Conservation (phyloP, 140 eudicot genomes). For the Stevia rebaudiana region DNA sequence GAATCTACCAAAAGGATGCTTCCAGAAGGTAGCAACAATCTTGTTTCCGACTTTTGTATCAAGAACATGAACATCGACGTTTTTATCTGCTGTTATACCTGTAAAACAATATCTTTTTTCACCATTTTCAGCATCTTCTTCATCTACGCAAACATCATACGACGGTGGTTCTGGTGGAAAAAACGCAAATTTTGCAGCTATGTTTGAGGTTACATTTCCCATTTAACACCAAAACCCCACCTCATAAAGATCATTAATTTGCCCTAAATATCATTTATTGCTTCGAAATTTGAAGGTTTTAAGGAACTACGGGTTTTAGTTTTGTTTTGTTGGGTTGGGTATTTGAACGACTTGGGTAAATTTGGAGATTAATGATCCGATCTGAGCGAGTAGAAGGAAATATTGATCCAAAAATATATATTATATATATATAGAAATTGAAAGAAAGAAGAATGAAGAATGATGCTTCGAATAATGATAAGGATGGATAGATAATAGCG, state of each 20-base stretch:
- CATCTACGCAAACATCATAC: constrained; percentile 60
- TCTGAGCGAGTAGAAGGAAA: constrained; percentile 15
- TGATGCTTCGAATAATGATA: constrained; percentile 17
- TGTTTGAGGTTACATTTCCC: constrained; percentile 91
- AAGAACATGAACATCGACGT: constrained; percentile 58
- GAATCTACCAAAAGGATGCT: constrained; percentile 56
- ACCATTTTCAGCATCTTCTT: constrained; percentile 35
- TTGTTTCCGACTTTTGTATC: constrained; percentile 62
- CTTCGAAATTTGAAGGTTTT: background rate
- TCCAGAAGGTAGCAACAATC: constrained; percentile 72
- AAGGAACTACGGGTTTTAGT: background rate
- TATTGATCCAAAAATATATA: background rate
- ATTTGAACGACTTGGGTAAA: constrained; percentile 10
- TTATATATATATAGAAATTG: background rate
- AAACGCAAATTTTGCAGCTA: constrained; percentile 89
- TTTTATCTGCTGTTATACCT: constrained; percentile 69
- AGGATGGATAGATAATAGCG: constrained; percentile 27
- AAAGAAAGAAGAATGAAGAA: constrained; percentile 21
- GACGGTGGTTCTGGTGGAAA: constrained; percentile 95
- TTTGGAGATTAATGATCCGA: constrained; percentile 20
- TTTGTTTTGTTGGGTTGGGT: constrained; percentile 9
- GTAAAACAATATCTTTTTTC: constrained; percentile 39
- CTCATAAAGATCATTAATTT: constrained; percentile 28
- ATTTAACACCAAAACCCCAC: constrained; percentile 44
- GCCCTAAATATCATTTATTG: background rate